These are phyloP conservation scores for Quercus cerris DNA, from an alignment of 306 rosid genomes.

Conservation along the genomic window DNA sequence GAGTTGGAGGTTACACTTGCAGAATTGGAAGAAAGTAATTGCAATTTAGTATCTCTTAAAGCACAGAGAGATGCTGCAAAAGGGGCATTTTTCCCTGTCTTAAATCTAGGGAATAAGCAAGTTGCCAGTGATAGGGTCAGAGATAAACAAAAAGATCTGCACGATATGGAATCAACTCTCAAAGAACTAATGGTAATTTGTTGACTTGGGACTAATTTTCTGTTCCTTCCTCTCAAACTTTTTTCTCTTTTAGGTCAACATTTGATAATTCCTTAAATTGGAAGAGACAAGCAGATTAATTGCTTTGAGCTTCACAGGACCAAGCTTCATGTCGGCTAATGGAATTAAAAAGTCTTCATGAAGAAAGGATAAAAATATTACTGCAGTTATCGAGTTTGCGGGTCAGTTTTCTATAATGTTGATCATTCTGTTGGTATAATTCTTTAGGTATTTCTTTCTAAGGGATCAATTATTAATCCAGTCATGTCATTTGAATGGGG, in stretches of 20 bases:
- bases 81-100: constrained; percentile 66
- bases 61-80: constrained; percentile 73
- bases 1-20: constrained; percentile 61
- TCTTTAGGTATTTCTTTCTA: not conserved
- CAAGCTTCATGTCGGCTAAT: constrained; percentile 57
- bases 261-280: constrained; percentile 6
- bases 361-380: constrained; percentile 70
- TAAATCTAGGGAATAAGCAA: constrained; percentile 60
- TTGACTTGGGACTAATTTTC: not conserved
- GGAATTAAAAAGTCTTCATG: constrained; percentile 72
- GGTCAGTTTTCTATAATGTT: constrained; percentile 49
- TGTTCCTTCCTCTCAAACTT: not conserved
- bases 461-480: not conserved
- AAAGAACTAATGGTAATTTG: constrained; percentile 69
- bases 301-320: constrained; percentile 48
- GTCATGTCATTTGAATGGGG: constrained; percentile 20
- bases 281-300: constrained; percentile 13
- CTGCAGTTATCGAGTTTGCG: constrained; percentile 67
- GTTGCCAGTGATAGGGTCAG: constrained; percentile 53
- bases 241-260: not conserved
- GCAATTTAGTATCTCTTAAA: constrained; percentile 63
- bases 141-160: constrained; percentile 86
- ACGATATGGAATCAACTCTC: constrained; percentile 78
- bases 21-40: constrained; percentile 70
- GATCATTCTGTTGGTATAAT: not conserved